These are phyloP conservation scores for Pseudevernia furfuracea DNA, from an alignment of 495 filamentous ascomycete genomes.

Conservation along the genomic window DNA sequence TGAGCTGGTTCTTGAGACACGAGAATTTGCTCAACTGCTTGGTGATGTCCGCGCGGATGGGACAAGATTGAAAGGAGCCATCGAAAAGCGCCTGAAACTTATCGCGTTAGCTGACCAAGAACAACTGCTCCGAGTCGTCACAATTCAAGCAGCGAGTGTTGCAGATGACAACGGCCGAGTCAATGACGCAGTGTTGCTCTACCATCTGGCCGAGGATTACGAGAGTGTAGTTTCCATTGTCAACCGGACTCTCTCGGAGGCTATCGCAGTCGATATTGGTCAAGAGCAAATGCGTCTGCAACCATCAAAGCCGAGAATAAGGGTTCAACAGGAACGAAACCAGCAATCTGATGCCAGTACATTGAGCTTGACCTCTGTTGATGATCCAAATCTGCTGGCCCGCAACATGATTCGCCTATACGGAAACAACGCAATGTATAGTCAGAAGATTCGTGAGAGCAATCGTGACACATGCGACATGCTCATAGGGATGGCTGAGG, in stretches of 20 bases:
- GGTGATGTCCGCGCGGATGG: slow-evolving; percentile 85
- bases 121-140: slow-evolving; percentile 80
- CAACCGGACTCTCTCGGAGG: slow-evolving; percentile 83
- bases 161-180: slow-evolving; percentile 90
- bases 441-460: slow-evolving; percentile 52
- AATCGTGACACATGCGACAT: slow-evolving; percentile 65
- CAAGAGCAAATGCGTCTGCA: slow-evolving; percentile 65
- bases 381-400: slow-evolving; percentile 75
- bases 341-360: slow-evolving; percentile 44
- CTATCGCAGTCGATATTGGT: slow-evolving; percentile 72
- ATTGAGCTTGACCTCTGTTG: slow-evolving; percentile 74
- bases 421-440: slow-evolving; percentile 64
- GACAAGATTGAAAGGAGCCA: slow-evolving; percentile 68
- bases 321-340: slow-evolving; percentile 23
- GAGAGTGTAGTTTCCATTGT: slow-evolving; percentile 82
- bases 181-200: slow-evolving; percentile 87
- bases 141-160: slow-evolving; percentile 76
- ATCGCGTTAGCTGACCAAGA: slow-evolving; percentile 71
- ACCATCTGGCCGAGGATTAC: slow-evolving; percentile 90
- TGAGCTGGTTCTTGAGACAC: slow-evolving; percentile 89
- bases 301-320: slow-evolving; percentile 59
- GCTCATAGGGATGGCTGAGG: slow-evolving; percentile 69
- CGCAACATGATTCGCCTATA: slow-evolving; percentile 75
- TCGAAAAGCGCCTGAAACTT: slow-evolving; percentile 80
- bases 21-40: slow-evolving; percentile 87